A percentile compares a stretch with the other conserved stretches of the same genome.
Evolutionary conservation across 2,329 filamentous ascomycete genomes (phyloP).

Genomic region (Aurifilum marmelostoma): DNA sequence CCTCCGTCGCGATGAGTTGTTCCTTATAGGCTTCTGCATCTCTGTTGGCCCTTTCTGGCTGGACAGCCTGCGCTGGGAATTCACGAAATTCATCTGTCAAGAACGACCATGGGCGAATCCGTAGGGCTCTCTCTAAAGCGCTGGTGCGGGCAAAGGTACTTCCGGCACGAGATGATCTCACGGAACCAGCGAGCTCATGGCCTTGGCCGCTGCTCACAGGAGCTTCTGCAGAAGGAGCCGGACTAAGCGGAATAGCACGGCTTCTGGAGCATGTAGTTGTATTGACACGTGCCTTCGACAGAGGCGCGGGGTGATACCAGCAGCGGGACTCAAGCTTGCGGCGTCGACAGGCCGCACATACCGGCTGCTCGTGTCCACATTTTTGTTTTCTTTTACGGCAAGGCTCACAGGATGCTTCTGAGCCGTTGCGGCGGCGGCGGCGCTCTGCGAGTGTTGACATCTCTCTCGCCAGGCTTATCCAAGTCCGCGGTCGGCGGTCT

Average conservation of each 20-base stretch:
- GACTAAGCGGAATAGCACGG: neutral
- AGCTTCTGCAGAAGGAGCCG: neutral
- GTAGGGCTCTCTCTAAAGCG: neutral
- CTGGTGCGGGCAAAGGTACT: neutral
- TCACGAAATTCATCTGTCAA: neutral
- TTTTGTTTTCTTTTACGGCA: constrained; percentile 9
- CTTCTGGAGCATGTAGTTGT: neutral
- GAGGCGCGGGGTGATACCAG: constrained; percentile 10
- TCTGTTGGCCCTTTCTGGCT: neutral
- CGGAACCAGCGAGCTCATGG: neutral
- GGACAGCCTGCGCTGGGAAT: neutral
- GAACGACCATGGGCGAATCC: neutral
- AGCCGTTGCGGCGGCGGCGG: constrained; percentile 8
- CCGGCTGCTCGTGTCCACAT: constrained; percentile 10
- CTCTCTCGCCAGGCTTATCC: too few species aligned
- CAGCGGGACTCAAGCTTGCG: constrained; percentile 9
- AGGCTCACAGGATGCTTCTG: constrained; percentile 12
- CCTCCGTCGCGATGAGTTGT: neutral
- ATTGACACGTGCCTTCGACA: neutral
- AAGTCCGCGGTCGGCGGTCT: neutral
- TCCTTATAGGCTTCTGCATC: neutral
- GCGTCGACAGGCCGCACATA: constrained; percentile 6
- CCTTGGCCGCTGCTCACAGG: neutral
- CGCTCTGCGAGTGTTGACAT: constrained; percentile 1
- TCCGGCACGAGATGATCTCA: neutral